Evolutionary conservation across 2,329 filamentous ascomycete genomes (phyloP).

Genomic region (Aspergillus sojae): DNA sequence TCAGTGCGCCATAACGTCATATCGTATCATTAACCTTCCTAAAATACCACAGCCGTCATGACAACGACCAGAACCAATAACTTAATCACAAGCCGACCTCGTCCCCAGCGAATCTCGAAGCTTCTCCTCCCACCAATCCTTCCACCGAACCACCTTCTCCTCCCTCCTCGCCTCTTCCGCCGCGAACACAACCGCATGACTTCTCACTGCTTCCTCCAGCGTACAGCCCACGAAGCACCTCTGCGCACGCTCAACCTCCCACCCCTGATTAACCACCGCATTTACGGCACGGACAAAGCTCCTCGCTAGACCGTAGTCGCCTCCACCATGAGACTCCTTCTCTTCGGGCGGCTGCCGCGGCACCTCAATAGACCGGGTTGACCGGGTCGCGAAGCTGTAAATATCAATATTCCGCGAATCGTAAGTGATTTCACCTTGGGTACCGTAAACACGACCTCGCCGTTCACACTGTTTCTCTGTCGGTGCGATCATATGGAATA

Average conservation of each 20-base stretch:
- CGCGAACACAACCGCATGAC: slow-evolving; percentile 91
- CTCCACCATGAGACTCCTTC: slow-evolving; percentile 69
- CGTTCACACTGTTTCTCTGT: slow-evolving; percentile 86
- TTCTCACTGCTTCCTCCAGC: slow-evolving; percentile 82
- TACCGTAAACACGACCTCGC: slow-evolving; percentile 83
- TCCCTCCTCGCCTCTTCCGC: slow-evolving; percentile 80
- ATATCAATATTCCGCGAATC: slow-evolving; percentile 77
- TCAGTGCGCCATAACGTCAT: slow-evolving; percentile 1
- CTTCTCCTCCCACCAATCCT: slow-evolving; percentile 70
- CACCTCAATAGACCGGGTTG: slow-evolving; percentile 57
- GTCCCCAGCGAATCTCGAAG: slow-evolving; percentile 34
- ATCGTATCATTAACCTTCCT: background rate
- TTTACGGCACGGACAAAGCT: slow-evolving; percentile 84
- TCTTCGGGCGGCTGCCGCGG: slow-evolving; percentile 61
- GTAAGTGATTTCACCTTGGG: slow-evolving; percentile 80
- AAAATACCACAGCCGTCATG: background rate
- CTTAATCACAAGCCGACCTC: slow-evolving; percentile 9
- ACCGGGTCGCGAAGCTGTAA: slow-evolving; percentile 68
- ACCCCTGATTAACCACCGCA: slow-evolving; percentile 71
- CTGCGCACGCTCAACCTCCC: slow-evolving; percentile 72
- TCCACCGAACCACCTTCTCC: slow-evolving; percentile 73
- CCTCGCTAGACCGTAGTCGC: slow-evolving; percentile 75
- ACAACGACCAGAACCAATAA: background rate
- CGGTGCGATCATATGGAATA: slow-evolving; percentile 92
- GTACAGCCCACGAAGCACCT: slow-evolving; percentile 75